Evolutionary conservation across 805 yeast genomes (phyloP).

Genomic region (Candida piceae): DNA sequence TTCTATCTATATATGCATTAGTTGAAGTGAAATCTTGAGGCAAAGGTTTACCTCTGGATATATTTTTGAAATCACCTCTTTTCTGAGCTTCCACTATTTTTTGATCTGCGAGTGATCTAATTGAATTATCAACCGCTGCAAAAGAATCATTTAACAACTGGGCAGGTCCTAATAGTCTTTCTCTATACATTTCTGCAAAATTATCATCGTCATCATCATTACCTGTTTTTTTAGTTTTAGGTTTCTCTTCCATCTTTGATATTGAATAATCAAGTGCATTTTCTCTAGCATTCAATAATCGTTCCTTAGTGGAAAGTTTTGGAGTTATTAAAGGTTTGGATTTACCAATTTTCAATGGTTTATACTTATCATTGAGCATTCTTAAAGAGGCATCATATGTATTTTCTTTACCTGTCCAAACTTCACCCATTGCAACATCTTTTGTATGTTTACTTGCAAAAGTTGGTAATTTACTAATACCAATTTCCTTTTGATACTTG

Average conservation of each 20-base stretch:
- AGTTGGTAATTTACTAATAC: conserved; percentile 37
- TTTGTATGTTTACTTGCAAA: conserved; percentile 39
- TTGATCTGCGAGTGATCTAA: conserved; percentile 67
- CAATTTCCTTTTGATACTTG: conserved; percentile 36
- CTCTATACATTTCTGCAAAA: conserved; percentile 58
- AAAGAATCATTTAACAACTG: conserved; percentile 40
- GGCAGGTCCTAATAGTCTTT: conserved; percentile 55
- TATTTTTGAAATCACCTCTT: conserved; percentile 61
- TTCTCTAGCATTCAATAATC: conserved; percentile 61
- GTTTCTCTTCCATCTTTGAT: conserved; percentile 34
- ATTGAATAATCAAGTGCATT: conserved; percentile 58
- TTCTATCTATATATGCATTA: conserved; percentile 57
- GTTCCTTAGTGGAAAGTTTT: conserved; percentile 25
- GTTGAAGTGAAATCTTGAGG: conserved; percentile 33
- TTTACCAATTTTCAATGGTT: conserved; percentile 28
- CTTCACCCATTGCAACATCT: conserved; percentile 45
- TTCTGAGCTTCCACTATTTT: conserved; percentile 68
- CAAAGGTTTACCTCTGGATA: conserved; percentile 62
- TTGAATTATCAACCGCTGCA: conserved; percentile 42
- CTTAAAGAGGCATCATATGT: conserved; percentile 43
- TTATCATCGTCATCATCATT: conserved; percentile 35
- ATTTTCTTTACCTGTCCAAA: conserved; percentile 58
- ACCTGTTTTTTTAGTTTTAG: conserved; percentile 15
- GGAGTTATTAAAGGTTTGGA: conserved; percentile 15
- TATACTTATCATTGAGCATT: conserved; percentile 50